Percentiles rank a stretch among this genome's conserved stretches.
phyloP scores from a whole-genome alignment of 768 basidiomycete genomes.

The Lanmaoa rubissima region DNA sequence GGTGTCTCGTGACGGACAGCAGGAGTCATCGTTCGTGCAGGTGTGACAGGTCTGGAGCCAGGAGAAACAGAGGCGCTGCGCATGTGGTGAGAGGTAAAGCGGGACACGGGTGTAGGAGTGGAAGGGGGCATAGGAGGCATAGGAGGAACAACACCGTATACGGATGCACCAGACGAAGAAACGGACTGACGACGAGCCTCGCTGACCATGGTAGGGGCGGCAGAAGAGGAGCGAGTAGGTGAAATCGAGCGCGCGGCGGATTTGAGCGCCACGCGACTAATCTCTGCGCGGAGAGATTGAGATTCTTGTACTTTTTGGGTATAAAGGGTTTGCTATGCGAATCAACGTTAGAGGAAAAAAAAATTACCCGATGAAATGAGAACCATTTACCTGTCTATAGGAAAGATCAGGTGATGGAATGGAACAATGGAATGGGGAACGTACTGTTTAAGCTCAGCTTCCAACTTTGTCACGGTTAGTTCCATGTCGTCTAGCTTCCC shows the following conservation, averaged over 20 bases:
- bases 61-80: conserved; percentile 53
- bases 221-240: conserved; percentile 28
- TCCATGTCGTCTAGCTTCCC: conserved; percentile 67
- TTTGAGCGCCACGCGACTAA: conserved; percentile 48
- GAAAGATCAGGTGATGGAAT: conserved; percentile 17
- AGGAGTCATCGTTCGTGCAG: conserved; percentile 30
- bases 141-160: conserved; percentile 31
- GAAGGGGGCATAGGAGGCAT: conserved; percentile 44
- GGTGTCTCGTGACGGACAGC: conserved; percentile 31
- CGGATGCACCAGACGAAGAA: conserved; percentile 30
- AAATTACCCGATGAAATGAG: conserved; percentile 1
- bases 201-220: conserved; percentile 20
- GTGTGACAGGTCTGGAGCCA: conserved; percentile 33
- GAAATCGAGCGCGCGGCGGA: conserved; percentile 25
- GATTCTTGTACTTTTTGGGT: conserved; percentile 70
- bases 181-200: conserved; percentile 33
- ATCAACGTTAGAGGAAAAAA: conserved; percentile 15
- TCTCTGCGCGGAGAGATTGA: conserved; percentile 63
- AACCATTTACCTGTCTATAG: conserved; percentile 57
- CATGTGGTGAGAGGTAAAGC: conserved; percentile 52
- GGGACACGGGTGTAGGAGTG: conserved; percentile 47
- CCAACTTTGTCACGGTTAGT: conserved; percentile 53
- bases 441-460: conserved; percentile 71
- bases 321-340: conserved; percentile 54
- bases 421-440: conserved; percentile 29